Evolutionary conservation across 345 rosid species (phyloP).

Genomic region (thale cress (Arabidopsis thaliana)): TAIR10.1 NC_003074.8:15198001-15198500

Average conservation of each 20-base stretch:
- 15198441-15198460: slow-evolving; percentile 76
- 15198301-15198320: slow-evolving; percentile 80
- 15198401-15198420: slow-evolving; percentile 51
- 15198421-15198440: slow-evolving; percentile 82
- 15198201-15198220: background rate
- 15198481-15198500: background rate
- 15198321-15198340: slow-evolving; percentile 51
- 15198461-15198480: slow-evolving; percentile 30
- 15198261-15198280: slow-evolving; percentile 67
- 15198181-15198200: background rate
- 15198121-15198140: slow-evolving; percentile 2
- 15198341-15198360: slow-evolving; percentile 54
- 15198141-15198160: background rate
- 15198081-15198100: background rate
- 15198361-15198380: slow-evolving; percentile 49
- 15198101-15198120: background rate
- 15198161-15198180: background rate
- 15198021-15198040: background rate
- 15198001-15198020: background rate
- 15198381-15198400: slow-evolving; percentile 51
- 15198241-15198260: slow-evolving; percentile 6
- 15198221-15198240: background rate
- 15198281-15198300: slow-evolving; percentile 67
- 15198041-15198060: background rate
- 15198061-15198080: background rate